A percentile compares a stretch with the other conserved stretches of the same genome.
Evolutionary conservation across 2,329 filamentous ascomycete genomes (phyloP).

Genomic region (Ceratocystis papillata): DNA sequence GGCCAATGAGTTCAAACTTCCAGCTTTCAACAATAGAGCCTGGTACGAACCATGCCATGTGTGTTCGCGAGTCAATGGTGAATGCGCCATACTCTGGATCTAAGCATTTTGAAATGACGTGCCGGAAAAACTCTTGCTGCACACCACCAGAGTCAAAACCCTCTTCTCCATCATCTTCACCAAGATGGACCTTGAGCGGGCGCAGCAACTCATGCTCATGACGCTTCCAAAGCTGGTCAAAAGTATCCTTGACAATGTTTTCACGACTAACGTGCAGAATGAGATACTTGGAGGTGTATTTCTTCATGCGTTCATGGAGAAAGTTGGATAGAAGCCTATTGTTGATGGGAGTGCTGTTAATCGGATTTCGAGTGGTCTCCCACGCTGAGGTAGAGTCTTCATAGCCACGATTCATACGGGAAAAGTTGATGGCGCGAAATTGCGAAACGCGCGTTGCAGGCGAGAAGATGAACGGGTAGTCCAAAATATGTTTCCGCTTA

Average conservation of each 20-base stretch:
- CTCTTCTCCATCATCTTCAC: slow-evolving; percentile 71
- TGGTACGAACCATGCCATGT: slow-evolving; percentile 80
- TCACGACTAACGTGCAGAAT: slow-evolving; percentile 58
- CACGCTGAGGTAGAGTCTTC: slow-evolving; percentile 54
- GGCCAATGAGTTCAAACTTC: slow-evolving; percentile 80
- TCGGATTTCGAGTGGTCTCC: slow-evolving; percentile 46
- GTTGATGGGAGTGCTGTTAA: slow-evolving; percentile 45
- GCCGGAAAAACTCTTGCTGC: slow-evolving; percentile 88
- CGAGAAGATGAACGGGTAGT: slow-evolving; percentile 71
- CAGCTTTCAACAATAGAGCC: slow-evolving; percentile 71
- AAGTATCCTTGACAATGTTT: slow-evolving; percentile 58
- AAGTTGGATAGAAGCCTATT: slow-evolving; percentile 50
- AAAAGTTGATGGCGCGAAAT: slow-evolving; percentile 80
- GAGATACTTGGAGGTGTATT: slow-evolving; percentile 59
- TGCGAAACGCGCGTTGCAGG: slow-evolving; percentile 63
- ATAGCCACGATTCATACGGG: slow-evolving; percentile 69
- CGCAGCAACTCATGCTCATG: slow-evolving; percentile 71
- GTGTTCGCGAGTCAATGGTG: slow-evolving; percentile 61
- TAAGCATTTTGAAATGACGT: slow-evolving; percentile 70
- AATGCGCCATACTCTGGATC: slow-evolving; percentile 72
- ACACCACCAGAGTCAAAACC: slow-evolving; percentile 91
- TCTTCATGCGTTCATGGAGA: slow-evolving; percentile 52
- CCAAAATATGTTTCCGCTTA: slow-evolving; percentile 61
- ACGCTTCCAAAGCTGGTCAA: slow-evolving; percentile 82
- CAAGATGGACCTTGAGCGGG: slow-evolving; percentile 79